phyloP scores from a whole-genome alignment of 2,329 filamentous ascomycete species.

The Aureobasidium sp. region DNA sequence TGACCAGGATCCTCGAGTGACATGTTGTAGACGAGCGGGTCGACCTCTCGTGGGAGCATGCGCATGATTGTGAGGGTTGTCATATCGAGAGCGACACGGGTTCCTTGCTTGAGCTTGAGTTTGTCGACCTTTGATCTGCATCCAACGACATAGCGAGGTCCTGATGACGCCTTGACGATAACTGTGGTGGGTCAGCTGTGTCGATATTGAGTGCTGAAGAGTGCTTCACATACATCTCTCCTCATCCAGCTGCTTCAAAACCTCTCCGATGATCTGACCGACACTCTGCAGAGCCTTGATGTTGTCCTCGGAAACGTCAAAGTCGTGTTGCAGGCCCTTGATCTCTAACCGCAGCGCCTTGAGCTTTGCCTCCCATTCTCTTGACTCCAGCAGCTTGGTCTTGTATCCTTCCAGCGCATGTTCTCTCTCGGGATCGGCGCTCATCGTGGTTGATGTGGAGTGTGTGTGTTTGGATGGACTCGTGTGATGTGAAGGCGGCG shows the following conservation, averaged over 20 bases:
- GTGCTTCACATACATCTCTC: conserved; percentile 74
- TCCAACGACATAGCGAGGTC: conserved; percentile 94
- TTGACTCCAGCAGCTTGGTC: conserved; percentile 67
- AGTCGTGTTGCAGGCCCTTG: conserved; percentile 90
- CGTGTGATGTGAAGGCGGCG: conserved; percentile 2
- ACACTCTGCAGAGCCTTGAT: conserved; percentile 99
- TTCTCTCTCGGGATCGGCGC: conserved; percentile 43
- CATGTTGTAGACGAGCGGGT: conserved; percentile 99
- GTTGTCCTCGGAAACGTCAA: conserved; percentile 95
- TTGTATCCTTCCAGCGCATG: conserved; percentile 49
- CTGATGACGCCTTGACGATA: conserved; percentile 97
- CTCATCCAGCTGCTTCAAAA: conserved; percentile 96
- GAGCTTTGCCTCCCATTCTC: conserved; percentile 98
- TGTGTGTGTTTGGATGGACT: not conserved
- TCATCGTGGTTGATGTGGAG: conserved; percentile 20
- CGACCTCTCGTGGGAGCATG: conserved; percentile 97
- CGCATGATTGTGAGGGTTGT: conserved; percentile 99
- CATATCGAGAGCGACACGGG: conserved; percentile 96
- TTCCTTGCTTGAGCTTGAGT: conserved; percentile 94
- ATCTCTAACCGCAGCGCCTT: conserved; percentile 92
- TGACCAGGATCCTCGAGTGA: conserved; percentile 96
- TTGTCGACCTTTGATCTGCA: conserved; percentile 99
- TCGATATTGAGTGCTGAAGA: not conserved
- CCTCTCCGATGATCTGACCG: conserved; percentile 97
- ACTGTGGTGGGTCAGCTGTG: conserved; percentile 46